These are phyloP conservation scores for Trebouxia sp. DNA, from an alignment of 139 green algal genomes.

Conservation along the genomic window DNA sequence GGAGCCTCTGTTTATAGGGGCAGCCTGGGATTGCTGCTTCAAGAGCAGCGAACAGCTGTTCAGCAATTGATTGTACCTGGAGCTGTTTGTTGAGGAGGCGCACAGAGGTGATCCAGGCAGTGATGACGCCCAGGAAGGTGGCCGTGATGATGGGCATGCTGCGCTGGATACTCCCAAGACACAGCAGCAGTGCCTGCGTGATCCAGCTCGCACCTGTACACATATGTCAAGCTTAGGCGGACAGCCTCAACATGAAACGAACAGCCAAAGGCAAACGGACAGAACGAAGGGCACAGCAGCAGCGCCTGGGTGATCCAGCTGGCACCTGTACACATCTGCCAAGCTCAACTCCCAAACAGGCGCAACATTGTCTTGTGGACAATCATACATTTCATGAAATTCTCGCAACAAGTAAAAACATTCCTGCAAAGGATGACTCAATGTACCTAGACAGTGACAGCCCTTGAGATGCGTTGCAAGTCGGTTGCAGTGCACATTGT, in stretches of 20 bases:
- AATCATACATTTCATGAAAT: too few relatives aligned
- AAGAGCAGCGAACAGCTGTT: neutral
- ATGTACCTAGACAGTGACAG: too few relatives aligned
- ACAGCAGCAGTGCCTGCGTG: constrained; percentile 59
- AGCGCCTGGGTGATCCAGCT: constrained; percentile 44
- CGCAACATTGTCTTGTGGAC: too few relatives aligned
- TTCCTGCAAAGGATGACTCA: too few relatives aligned
- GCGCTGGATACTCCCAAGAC: constrained; percentile 53
- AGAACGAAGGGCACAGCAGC: constrained; percentile 59
- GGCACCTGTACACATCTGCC: neutral
- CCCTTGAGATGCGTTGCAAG: too few relatives aligned
- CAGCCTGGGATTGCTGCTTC: neutral
- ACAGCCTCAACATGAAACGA: too few relatives aligned
- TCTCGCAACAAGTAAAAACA: too few relatives aligned
- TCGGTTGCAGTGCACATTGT: too few relatives aligned
- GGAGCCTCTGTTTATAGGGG: too few relatives aligned
- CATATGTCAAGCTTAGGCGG: neutral
- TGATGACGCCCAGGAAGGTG: constrained; percentile 56
- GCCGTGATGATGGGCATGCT: constrained; percentile 57
- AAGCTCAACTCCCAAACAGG: too few relatives aligned
- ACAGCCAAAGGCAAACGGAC: too few relatives aligned
- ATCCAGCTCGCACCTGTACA: constrained; percentile 24
- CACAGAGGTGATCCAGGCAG: constrained; percentile 60
- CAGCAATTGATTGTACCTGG: constrained; percentile 27
- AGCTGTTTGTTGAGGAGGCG: constrained; percentile 43